Base-by-base conservation (phyloP, 2,329 filamentous ascomycete species). In the Aureobasidium musti region DNA sequence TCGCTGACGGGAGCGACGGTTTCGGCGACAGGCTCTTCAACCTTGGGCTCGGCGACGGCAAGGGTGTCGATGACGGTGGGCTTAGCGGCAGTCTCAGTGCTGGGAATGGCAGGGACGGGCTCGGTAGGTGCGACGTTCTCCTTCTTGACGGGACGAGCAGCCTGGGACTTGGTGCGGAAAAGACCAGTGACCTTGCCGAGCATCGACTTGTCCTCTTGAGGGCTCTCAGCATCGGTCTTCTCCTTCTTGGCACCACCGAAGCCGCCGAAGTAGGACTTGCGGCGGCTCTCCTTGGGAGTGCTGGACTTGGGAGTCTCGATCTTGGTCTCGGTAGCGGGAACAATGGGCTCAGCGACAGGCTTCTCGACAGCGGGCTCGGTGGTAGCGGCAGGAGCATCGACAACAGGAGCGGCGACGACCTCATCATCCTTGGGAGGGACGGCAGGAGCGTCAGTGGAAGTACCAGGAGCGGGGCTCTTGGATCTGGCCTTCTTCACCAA, bases 111-210 rank as follows among this genome's bases (percentile, higher is more conserved):
- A 21, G 57, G 53, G 28, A 63, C 39, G 30, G 66, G 43, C 67
- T 71, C 76, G 65, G 76, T 72, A n/a, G 76, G 73, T 43, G 74
- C 65, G 43, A 69, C 69, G 41, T 72, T 75, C 72, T 77, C 75
- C 73, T 73, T 73, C 69, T 79, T 78, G 66, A 65, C 66, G 68
- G 73, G 72, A 74, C 76, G 78, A 68, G 74, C 73, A 59, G 77
- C 76, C 74, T 79, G 80, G 76, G 75, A 78, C 71, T 77, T 73
- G 35, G 75, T 76, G 71, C 79, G 78, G 71, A 77, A 75, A 30
- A 78, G 72, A 45, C 73, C 73, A 63, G 70, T 70, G 37, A 75
- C 70, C 65, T 72, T 73, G 63, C 70, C 69, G 61, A 67, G 43
- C 45, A 63, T 39, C 14, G 43, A 50, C 59, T 50, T 63, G 65